These are phyloP conservation scores for Saturnispora serradocipensis DNA, from an alignment of 805 yeast species.

Conservation along the genomic window DNA sequence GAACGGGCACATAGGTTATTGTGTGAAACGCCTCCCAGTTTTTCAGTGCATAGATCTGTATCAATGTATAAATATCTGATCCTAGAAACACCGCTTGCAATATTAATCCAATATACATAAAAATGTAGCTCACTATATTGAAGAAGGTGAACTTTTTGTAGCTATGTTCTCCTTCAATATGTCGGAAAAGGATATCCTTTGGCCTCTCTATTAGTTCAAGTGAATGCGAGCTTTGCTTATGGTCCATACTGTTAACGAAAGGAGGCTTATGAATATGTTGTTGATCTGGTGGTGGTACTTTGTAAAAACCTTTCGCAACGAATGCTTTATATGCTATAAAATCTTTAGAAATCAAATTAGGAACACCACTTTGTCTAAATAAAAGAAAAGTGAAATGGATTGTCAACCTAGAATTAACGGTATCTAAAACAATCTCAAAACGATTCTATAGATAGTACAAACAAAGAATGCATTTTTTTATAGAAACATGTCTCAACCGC, in stretches of 20 bases:
- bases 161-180: constrained; percentile 24
- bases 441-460: neutral
- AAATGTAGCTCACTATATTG: constrained; percentile 36
- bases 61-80: constrained; percentile 72
- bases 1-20: constrained; percentile 25
- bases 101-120: constrained; percentile 32
- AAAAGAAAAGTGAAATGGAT: neutral
- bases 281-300: neutral
- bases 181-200: constrained; percentile 3
- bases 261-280: neutral
- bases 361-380: neutral
- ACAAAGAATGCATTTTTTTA: neutral
- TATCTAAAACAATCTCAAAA: neutral
- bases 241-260: neutral
- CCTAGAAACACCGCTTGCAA: constrained; percentile 46
- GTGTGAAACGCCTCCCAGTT: constrained; percentile 26
- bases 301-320: neutral
- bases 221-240: neutral
- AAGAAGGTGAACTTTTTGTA: constrained; percentile 31
- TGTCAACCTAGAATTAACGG: neutral
- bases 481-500: neutral
- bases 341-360: neutral
- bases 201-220: neutral
- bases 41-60: constrained; percentile 65
- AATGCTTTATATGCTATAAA: neutral